phyloP scores from a whole-genome alignment of 2,329 filamentous ascomycete species.

The Colletotrichum tropicicola region DNA sequence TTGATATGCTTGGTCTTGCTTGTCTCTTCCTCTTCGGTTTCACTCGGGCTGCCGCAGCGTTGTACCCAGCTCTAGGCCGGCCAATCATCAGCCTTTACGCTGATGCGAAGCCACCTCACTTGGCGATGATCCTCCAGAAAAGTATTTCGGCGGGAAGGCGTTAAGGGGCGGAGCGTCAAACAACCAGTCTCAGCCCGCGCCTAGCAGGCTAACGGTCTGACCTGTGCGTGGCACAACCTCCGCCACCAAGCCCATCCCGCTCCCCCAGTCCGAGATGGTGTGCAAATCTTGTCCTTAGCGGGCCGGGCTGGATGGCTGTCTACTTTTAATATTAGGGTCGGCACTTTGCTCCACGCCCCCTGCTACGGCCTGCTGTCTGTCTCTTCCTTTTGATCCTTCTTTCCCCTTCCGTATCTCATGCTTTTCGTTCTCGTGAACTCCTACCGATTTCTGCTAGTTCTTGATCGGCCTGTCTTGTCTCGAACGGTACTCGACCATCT shows the following conservation, averaged over 20 bases:
- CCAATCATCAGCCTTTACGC: not conserved
- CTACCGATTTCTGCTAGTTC: not conserved
- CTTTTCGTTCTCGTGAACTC: not conserved
- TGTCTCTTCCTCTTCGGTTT: not conserved
- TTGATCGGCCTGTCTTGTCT: not conserved
- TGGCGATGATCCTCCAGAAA: conserved; percentile 11
- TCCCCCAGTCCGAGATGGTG: conserved; percentile 8
- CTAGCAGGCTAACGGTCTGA: not conserved
- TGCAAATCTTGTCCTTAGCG: not conserved
- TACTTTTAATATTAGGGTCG: conserved; percentile 1
- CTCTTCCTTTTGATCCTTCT: not conserved
- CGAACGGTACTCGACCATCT: not conserved
- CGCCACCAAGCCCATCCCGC: conserved; percentile 13
- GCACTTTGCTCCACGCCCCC: not conserved
- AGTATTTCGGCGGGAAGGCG: not conserved
- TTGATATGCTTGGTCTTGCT: not conserved
- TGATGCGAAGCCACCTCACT: conserved; percentile 2
- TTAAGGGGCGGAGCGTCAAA: conserved; percentile 6
- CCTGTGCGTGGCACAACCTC: not conserved
- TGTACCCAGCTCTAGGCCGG: not conserved
- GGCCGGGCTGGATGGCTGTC: not conserved
- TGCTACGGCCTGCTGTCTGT: not conserved
- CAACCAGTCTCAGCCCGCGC: not conserved
- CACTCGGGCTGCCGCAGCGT: not conserved
- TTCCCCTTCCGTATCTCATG: not conserved